Base-by-base conservation (phyloP, 495 filamentous ascomycete species). In the Massariosphaeria phaeospora region DNA sequence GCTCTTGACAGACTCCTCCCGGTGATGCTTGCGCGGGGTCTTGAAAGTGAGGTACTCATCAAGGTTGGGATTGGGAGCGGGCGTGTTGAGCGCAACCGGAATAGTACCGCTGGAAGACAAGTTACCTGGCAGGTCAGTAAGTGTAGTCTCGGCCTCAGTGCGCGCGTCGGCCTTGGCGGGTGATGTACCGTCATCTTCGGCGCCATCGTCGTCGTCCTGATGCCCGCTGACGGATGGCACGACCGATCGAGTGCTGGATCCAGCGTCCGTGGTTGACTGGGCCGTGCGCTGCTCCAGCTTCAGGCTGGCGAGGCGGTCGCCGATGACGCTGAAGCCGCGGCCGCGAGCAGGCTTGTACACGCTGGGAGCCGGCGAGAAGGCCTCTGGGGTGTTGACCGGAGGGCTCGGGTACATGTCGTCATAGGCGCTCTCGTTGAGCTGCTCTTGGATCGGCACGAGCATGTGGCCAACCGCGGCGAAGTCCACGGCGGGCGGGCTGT, bases 341-440 rank as follows among this genome's bases (percentile, higher is more conserved):
- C 40, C 41, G 8, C 55, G 52, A 9, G 5, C 25, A 21, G 21
- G 17, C 7, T 17, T 29, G 29, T 40, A 40, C 7, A 47, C 40
- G 18, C 46, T 51, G 2, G 47, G 48, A 12, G 53, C 40, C 5
- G 51, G 57, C 2, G 52, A 55, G n/a, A 48, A 39, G 24, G 29
- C 36, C 17, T 31, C 45, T 7, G 62, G 62, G 13, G 48, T 62
- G 53, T 62, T 63, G 49, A 53, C 29, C 1, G 63, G 63, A 13
- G 62, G 58, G 26, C 42, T 48, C n/a, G 62, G 62, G 34, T 40
- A 54, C 26, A 25, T 38, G 31, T 21, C 33, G 13, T 20, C 48
- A 20, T 47, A 41, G 10, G 49, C 61, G 13, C 23, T 26, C 39
- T 59, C 54, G 39, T 51, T 62, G 44, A 59, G 38, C n/a, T 35